These are phyloP conservation scores for Quercus lobata DNA, from an alignment of 331 rosid genomes.

Conservation along the genomic window DNA sequence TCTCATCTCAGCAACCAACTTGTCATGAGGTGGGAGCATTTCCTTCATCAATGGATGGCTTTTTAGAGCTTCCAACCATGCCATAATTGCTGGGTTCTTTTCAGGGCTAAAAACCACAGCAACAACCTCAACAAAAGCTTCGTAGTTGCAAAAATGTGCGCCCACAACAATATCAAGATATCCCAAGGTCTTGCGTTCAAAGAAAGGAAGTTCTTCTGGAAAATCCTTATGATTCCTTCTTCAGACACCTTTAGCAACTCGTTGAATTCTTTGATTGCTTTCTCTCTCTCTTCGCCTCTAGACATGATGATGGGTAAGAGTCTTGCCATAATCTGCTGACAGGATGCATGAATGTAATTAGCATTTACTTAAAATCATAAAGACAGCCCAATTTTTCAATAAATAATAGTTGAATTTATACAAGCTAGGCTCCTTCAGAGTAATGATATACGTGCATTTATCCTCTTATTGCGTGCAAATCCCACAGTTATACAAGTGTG, in stretches of 20 bases:
- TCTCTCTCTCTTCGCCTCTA: slow-evolving; percentile 27
- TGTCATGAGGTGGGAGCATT: no score
- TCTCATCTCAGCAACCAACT: neutral
- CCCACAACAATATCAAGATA: slow-evolving; percentile 37
- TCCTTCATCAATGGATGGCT: no score
- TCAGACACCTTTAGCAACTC: slow-evolving; percentile 24
- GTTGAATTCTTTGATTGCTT: slow-evolving; percentile 12
- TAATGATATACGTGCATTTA: no score
- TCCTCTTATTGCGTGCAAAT: no score
- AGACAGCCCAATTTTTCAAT: no score
- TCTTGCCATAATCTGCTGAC: slow-evolving; percentile 4
- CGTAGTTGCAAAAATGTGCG: slow-evolving; percentile 20
- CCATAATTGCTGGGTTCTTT: no score
- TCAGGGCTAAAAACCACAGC: neutral
- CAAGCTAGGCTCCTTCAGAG: no score
- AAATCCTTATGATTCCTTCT: slow-evolving; percentile 38
- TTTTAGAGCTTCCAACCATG: no score
- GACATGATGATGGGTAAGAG: neutral
- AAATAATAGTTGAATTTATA: no score
- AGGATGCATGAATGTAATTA: neutral
- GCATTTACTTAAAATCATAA: no score
- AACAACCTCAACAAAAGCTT: slow-evolving; percentile 24
- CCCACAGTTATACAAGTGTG: no score
- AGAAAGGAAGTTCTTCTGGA: slow-evolving; percentile 4
- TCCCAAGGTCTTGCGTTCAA: slow-evolving; percentile 14